A percentile compares a stretch with the other conserved stretches of the same genome.
These are phyloP conservation scores for Saturnispora bothae DNA, from an alignment of 805 yeast genomes.

Conservation along the genomic window DNA sequence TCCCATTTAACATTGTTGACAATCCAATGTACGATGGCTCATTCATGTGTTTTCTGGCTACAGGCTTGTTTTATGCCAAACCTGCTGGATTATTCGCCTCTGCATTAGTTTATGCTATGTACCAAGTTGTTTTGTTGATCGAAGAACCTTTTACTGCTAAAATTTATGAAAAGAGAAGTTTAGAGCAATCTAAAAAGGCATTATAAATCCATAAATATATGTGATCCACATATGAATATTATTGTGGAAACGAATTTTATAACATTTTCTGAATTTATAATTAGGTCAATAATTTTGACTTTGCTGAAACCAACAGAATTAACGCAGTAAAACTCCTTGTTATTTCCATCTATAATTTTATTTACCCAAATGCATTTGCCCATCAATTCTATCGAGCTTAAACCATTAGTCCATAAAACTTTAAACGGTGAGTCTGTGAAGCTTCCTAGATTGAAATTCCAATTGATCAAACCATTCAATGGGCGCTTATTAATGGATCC, in stretches of 20 bases:
- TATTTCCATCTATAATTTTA: slow-evolving; percentile 4
- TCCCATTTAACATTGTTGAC: slow-evolving; percentile 84
- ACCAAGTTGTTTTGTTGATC: slow-evolving; percentile 69
- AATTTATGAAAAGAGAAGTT: slow-evolving; percentile 49
- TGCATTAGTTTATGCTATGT: slow-evolving; percentile 67
- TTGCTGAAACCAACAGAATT: slow-evolving; percentile 5
- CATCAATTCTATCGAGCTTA: neutral
- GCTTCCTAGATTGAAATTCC: neutral
- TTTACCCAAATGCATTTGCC: slow-evolving; percentile 6
- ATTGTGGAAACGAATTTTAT: slow-evolving; percentile 5
- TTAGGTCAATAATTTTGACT: slow-evolving; percentile 4
- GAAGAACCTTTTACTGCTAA: slow-evolving; percentile 95
- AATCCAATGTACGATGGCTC: slow-evolving; percentile 98
- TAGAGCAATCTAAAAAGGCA: slow-evolving; percentile 2
- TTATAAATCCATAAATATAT: slow-evolving; percentile 2
- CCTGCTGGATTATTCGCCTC: slow-evolving; percentile 80
- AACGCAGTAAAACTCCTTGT: slow-evolving; percentile 5
- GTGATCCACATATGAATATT: slow-evolving; percentile 6
- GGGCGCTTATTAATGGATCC: slow-evolving; percentile 1
- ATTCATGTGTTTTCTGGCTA: slow-evolving; percentile 78
- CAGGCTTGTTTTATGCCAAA: slow-evolving; percentile 78
- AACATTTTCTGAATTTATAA: slow-evolving; percentile 4
- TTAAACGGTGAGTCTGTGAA: neutral
- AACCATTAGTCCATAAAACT: slow-evolving; percentile 2
- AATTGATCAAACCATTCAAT: slow-evolving; percentile 2